Evolutionary conservation across 371 early-diverging fungal genomes (phyloP).

Genomic region (Mucor lusitanicus): DNA sequence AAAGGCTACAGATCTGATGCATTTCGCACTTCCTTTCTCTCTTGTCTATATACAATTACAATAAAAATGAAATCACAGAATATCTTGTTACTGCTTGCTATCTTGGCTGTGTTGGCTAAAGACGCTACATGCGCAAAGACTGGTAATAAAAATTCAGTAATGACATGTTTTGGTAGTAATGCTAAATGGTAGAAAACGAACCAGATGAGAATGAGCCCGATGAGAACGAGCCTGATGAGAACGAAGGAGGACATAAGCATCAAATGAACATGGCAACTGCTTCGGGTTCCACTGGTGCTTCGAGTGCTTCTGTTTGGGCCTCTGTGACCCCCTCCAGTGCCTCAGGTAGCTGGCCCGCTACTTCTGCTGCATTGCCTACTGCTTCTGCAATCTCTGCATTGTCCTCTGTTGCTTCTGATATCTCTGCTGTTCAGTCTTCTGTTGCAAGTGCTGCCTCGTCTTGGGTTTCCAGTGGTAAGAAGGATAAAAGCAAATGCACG

Average conservation of each 20-base stretch:
- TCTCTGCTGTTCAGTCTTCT: slow-evolving; percentile 2
- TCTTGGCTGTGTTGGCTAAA: slow-evolving; percentile 9
- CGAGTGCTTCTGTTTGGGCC: neutral
- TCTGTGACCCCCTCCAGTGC: slow-evolving; percentile 3
- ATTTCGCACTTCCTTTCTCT: neutral
- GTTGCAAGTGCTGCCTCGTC: slow-evolving; percentile 8
- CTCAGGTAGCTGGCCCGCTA: neutral
- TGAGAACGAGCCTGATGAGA: slow-evolving; percentile 9
- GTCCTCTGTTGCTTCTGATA: slow-evolving; percentile 1
- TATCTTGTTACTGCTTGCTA: slow-evolving; percentile 12
- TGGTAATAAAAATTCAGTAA: neutral
- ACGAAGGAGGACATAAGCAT: neutral
- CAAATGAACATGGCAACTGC: neutral
- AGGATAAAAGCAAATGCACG: neutral
- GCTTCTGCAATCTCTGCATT: neutral
- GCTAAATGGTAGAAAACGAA: slow-evolving; percentile 6
- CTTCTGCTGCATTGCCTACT: slow-evolving; percentile 2
- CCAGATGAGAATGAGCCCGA: slow-evolving; percentile 4
- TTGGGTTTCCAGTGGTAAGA: slow-evolving; percentile 19
- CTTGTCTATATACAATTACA: neutral
- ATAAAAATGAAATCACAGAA: slow-evolving; percentile 16
- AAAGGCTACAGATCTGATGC: neutral
- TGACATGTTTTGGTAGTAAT: neutral
- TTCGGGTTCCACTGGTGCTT: neutral
- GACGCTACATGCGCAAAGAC: slow-evolving; percentile 5